Percentiles rank a stretch among this genome's conserved stretches.
Conservation (phyloP, 176 grass and related monocot species). For the Olyra latifolia region DNA sequence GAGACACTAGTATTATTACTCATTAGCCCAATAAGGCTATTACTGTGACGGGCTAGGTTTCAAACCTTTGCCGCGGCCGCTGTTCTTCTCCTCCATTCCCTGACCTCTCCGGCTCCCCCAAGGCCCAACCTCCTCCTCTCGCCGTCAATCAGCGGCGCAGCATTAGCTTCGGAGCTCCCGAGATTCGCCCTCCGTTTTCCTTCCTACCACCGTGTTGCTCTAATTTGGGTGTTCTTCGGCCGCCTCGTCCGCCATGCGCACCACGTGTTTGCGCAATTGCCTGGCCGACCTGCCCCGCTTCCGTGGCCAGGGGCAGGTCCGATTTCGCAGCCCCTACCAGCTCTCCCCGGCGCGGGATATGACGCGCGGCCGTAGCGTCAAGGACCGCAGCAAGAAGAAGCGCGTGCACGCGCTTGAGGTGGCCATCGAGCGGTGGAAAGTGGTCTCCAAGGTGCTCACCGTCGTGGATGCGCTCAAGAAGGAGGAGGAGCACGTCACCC, state of each 20-base stretch:
- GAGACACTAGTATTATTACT: no score
- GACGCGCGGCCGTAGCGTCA: slow-evolving; percentile 64
- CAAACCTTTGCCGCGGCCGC: neutral
- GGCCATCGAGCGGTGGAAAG: slow-evolving; percentile 74
- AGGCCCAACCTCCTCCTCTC: neutral
- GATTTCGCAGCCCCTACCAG: neutral
- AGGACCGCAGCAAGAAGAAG: slow-evolving; percentile 76
- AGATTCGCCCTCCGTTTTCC: no score
- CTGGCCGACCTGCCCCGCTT: slow-evolving; percentile 28
- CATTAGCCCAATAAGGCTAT: no score
- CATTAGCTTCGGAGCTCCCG: neutral
- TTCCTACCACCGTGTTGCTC: neutral
- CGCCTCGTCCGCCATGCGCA: slow-evolving; percentile 31
- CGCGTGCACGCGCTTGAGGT: slow-evolving; percentile 69
- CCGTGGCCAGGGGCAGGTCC: neutral
- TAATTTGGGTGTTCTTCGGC: fast-evolving
- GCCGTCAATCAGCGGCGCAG: neutral
- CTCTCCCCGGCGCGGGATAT: slow-evolving; percentile 38
- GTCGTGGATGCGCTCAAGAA: slow-evolving; percentile 70
- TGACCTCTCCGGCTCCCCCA: neutral
- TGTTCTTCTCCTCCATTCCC: neutral
- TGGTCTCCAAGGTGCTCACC: slow-evolving; percentile 59
- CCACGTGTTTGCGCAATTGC: slow-evolving; percentile 39
- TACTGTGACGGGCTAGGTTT: neutral
- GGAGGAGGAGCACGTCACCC: slow-evolving; percentile 71